phyloP scores from a whole-genome alignment of 2,329 filamentous ascomycete species.

The Paradendryphiella salina region DNA sequence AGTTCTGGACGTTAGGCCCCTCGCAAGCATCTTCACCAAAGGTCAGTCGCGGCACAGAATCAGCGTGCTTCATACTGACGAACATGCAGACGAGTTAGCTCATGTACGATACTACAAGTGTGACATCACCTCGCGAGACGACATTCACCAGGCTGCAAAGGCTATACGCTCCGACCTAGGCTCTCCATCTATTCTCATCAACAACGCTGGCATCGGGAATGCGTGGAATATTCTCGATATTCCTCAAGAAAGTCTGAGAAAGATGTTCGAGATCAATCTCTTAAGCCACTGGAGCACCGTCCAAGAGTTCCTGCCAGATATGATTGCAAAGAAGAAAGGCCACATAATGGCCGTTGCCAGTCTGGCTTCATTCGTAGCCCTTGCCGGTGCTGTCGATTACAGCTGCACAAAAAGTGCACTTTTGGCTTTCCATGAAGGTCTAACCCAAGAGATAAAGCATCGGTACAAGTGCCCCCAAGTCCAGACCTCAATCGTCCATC shows the following conservation, averaged over 20 bases:
- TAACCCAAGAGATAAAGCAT: conserved; percentile 49
- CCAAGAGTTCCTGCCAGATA: conserved; percentile 45
- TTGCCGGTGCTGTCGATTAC: conserved; percentile 43
- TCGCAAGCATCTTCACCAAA: conserved; percentile 33
- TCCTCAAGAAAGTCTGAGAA: conserved; percentile 28
- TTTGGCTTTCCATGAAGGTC: conserved; percentile 41
- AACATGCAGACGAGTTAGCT: conserved; percentile 23
- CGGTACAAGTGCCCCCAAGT: conserved; percentile 50
- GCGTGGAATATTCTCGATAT: conserved; percentile 40
- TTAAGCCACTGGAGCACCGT: conserved; percentile 45
- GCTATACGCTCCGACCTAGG: conserved; percentile 41
- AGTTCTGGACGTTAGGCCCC: conserved; percentile 41
- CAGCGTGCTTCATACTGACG: conserved; percentile 15
- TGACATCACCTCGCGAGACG: conserved; percentile 39
- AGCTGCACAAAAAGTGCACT: conserved; percentile 42
- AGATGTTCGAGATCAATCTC: conserved; percentile 42
- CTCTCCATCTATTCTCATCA: conserved; percentile 41
- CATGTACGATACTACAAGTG: conserved; percentile 37
- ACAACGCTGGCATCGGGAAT: conserved; percentile 46
- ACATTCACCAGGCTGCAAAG: conserved; percentile 35
- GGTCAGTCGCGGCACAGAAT: conserved; percentile 21
- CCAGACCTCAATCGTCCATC: conserved; percentile 50
- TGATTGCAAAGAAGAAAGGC: conserved; percentile 44
- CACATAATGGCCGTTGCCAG: conserved; percentile 45
- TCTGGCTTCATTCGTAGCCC: conserved; percentile 40